phyloP scores from a whole-genome alignment of 352 stramenopile genomes.

The Phytopythium boreale region DNA sequence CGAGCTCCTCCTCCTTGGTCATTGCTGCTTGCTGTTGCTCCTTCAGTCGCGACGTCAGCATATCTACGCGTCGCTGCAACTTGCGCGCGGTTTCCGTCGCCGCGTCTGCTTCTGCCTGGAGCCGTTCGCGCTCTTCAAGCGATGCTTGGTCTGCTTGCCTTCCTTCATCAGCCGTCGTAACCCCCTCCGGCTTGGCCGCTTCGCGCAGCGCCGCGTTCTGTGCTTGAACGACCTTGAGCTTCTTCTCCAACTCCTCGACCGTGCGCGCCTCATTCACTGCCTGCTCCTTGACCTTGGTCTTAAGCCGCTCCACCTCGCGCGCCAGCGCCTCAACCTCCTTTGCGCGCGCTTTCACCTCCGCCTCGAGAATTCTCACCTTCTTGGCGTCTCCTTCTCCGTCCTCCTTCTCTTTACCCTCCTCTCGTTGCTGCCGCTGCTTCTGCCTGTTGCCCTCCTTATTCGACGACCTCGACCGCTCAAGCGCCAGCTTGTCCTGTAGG shows the following conservation, averaged over 20 bases:
- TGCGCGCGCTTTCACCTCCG: slow-evolving; percentile 16
- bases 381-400: slow-evolving; percentile 13
- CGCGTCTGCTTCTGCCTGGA: slow-evolving; percentile 10
- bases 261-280: slow-evolving; percentile 38
- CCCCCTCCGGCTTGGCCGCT: slow-evolving; percentile 10
- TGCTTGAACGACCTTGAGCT: slow-evolving; percentile 67
- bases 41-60: slow-evolving; percentile 60
- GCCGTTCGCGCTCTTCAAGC: neutral
- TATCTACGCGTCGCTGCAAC: slow-evolving; percentile 64
- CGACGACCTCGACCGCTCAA: slow-evolving; percentile 25
- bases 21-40: slow-evolving; percentile 60
- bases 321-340: slow-evolving; percentile 21
- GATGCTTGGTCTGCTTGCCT: neutral
- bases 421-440: slow-evolving; percentile 17
- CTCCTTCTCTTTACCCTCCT: slow-evolving; percentile 16
- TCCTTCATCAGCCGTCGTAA: neutral
- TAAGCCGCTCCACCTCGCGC: slow-evolving; percentile 51
- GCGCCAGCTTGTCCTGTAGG: slow-evolving; percentile 58
- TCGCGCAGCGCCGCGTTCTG: slow-evolving; percentile 83
- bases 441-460: slow-evolving; percentile 12
- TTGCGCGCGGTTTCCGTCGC: slow-evolving; percentile 63
- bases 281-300: slow-evolving; percentile 55
- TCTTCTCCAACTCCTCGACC: slow-evolving; percentile 60
- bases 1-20: slow-evolving; percentile 39
- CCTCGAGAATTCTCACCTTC: slow-evolving; percentile 18